phyloP scores from a whole-genome alignment of 2,329 filamentous ascomycete genomes.

The Samsoniella hepiali region DNA sequence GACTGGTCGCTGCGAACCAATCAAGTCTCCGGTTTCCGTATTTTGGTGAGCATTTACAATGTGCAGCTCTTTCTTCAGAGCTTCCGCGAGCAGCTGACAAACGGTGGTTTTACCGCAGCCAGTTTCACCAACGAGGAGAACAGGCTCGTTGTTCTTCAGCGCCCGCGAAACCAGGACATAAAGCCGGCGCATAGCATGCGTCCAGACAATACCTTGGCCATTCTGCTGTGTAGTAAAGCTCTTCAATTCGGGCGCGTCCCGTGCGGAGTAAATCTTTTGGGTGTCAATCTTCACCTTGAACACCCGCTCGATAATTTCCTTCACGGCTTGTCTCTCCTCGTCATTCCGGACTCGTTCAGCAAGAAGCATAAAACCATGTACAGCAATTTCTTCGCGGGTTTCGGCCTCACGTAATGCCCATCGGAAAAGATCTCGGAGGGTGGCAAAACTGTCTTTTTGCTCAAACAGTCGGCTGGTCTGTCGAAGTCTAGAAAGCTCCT shows the following conservation, averaged over 20 bases:
- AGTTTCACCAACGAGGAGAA: conserved; percentile 92
- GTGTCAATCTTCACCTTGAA: conserved; percentile 84
- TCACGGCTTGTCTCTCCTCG: conserved; percentile 81
- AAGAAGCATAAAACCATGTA: conserved; percentile 93
- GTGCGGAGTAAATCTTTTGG: conserved; percentile 65
- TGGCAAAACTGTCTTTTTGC: conserved; percentile 96
- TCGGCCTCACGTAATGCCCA: conserved; percentile 88
- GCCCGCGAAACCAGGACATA: conserved; percentile 88
- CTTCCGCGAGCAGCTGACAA: conserved; percentile 85
- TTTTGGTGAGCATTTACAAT: conserved; percentile 98
- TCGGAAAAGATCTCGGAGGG: conserved; percentile 88
- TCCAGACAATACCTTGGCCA: conserved; percentile 79
- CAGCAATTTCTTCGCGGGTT: conserved; percentile 80
- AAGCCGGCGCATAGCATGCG: conserved; percentile 84
- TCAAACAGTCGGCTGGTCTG: conserved; percentile 92
- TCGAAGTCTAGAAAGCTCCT: conserved; percentile 82
- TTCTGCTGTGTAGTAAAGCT: conserved; percentile 46
- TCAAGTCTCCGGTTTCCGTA: conserved; percentile 93
- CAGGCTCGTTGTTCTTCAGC: conserved; percentile 85
- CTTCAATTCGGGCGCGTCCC: conserved; percentile 53
- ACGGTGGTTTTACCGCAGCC: conserved; percentile 98
- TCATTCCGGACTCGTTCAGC: conserved; percentile 91
- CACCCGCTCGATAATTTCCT: conserved; percentile 80
- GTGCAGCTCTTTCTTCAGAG: conserved; percentile 70
- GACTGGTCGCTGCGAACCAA: conserved; percentile 89